Evolutionary conservation across 345 rosid species (phyloP), one percentile per base, ranked within the genome.

Genomic region (Lepidium africanum): DNA sequence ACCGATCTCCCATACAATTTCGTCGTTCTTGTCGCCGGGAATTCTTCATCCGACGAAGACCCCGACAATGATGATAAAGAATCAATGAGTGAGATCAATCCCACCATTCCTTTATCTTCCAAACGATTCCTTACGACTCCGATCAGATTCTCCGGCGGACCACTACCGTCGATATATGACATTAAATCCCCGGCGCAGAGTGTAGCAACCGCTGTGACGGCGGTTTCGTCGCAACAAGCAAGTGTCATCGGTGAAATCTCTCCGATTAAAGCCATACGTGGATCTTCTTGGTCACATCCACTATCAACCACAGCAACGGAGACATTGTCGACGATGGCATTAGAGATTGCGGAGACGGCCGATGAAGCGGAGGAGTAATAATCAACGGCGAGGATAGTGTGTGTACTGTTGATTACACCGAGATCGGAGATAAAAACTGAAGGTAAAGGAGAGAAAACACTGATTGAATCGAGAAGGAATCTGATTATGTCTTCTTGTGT

Each of bases 131-230:
- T 76, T 5, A 91, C 97, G 8, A 80, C 73, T 67, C 78, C 59
- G 0, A 85, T 79, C 0, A 94, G 86, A 63, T 87, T 88, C 52
- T 90, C 97, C 6, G 97, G 96, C 0, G 97, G 97, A 5, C 95
- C 92, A 2, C 92, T 88, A n/a, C 94, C 86, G 79, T 88, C 95
- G 19, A 93, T 88, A 77, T 93, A 93, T 61, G 97, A 81, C 94
- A 93, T 85, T 5, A 93, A 77, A 65, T 93, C 96, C 0, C 96
- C 97, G 2, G 85, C 71, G 5, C 96, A 84, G 36, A 93, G 90
- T 35, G 91, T 87, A 3, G 86, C 71, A 23, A 90, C 67, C 7
- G 98, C 97, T 1, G 92, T 88, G 0, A 82, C 83, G 3, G 81
- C 88, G 0, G 89, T 71, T 70, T 86, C 95, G 14, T 86, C 86